Percentiles rank a stretch among this genome's conserved stretches.
Evolutionary conservation across 164 flowering plant species (phyloP).

Genomic region (Aristolochia fimbriata): DNA sequence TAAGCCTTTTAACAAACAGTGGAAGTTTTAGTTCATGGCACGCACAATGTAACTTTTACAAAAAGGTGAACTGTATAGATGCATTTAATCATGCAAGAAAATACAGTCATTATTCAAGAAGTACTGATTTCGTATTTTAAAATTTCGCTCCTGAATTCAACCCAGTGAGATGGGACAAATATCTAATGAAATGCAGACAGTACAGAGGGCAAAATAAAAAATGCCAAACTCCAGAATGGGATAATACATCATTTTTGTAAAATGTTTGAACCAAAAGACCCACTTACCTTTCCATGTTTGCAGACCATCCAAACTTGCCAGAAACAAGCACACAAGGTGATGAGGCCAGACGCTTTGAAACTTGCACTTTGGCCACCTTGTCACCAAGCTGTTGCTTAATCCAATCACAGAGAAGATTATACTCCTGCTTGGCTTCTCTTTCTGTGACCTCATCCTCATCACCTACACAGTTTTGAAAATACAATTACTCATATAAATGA

Average conservation of each 20-base stretch:
- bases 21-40: neutral
- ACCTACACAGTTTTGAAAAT: constrained; percentile 28
- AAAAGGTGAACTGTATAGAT: no score
- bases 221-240: no score
- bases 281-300: constrained; percentile 93
- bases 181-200: no score
- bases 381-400: constrained; percentile 95
- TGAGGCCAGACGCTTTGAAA: constrained; percentile 83
- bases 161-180: no score
- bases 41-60: no score
- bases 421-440: constrained; percentile 76
- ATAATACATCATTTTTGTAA: no score
- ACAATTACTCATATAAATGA: neutral
- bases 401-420: constrained; percentile 88
- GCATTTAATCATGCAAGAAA: no score
- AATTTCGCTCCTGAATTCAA: no score
- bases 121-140: no score
- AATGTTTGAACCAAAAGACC: no score
- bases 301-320: constrained; percentile 99
- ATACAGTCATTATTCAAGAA: no score
- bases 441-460: constrained; percentile 93
- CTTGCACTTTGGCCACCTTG: constrained; percentile 90
- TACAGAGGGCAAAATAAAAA: no score
- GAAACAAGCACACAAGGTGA: constrained; percentile 99
- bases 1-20: constrained; percentile 42